phyloP scores from a whole-genome alignment of 306 rosid species.

The Trifolium dubium region DNA sequence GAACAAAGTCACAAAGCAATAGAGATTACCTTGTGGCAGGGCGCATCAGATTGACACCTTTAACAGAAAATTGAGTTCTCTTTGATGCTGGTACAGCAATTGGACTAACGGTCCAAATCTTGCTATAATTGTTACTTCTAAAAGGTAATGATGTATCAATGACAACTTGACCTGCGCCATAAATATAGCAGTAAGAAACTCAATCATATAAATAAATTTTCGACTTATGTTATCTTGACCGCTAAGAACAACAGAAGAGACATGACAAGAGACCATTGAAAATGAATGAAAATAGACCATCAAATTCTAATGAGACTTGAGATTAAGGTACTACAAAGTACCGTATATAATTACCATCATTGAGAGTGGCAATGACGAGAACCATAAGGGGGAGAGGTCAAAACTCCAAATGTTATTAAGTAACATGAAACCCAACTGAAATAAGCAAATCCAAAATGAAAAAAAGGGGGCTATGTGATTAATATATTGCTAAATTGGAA shows the following conservation, averaged over 20 bases:
- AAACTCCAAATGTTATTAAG: too few species aligned
- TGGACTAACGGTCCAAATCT: constrained; percentile 73
- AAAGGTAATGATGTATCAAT: constrained; percentile 75
- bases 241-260: constrained; percentile 28
- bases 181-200: constrained; percentile 39
- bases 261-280: constrained; percentile 60
- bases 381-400: too few species aligned
- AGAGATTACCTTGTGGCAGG: constrained; percentile 67
- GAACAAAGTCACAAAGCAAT: constrained; percentile 21
- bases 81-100: constrained; percentile 74
- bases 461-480: too few species aligned
- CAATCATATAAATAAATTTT: constrained; percentile 13
- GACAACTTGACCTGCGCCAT: constrained; percentile 75
- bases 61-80: constrained; percentile 72
- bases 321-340: too few species aligned
- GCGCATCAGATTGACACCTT: constrained; percentile 69
- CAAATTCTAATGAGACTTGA: too few species aligned
- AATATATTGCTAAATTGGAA: too few species aligned
- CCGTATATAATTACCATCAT: too few species aligned
- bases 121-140: constrained; percentile 56
- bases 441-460: too few species aligned
- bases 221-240: constrained; percentile 25
- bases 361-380: too few species aligned
- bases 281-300: too few species aligned
- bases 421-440: too few species aligned